Percentiles rank a stretch among this genome's conserved stretches.
phyloP scores from a whole-genome alignment of 805 yeast species.

The Osmozyma mogii region DNA sequence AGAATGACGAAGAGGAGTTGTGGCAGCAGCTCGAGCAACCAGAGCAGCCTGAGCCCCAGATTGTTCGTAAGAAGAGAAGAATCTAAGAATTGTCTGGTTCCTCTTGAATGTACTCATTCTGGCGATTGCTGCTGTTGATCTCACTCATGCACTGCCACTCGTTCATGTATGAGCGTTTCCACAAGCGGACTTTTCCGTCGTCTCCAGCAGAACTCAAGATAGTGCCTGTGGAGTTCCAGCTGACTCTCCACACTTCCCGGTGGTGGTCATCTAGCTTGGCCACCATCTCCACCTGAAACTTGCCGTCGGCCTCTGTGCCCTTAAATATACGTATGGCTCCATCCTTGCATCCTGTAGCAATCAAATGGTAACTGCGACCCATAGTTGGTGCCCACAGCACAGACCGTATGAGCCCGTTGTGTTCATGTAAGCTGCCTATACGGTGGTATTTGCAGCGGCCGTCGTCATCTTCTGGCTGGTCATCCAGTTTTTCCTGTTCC shows the following conservation, averaged over 20 bases:
- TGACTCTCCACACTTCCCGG: slow-evolving; percentile 92
- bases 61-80: slow-evolving; percentile 25
- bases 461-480: slow-evolving; percentile 1
- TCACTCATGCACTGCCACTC: slow-evolving; percentile 91
- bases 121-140: slow-evolving; percentile 18
- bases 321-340: slow-evolving; percentile 85
- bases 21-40: slow-evolving; percentile 31
- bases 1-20: slow-evolving; percentile 30
- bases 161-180: slow-evolving; percentile 83
- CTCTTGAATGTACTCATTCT: slow-evolving; percentile 6
- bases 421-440: slow-evolving; percentile 70
- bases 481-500: slow-evolving; percentile 1
- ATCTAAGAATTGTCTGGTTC: slow-evolving; percentile 9
- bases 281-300: slow-evolving; percentile 45
- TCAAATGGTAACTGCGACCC: slow-evolving; percentile 79
- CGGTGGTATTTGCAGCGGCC: slow-evolving; percentile 35
- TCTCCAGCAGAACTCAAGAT: slow-evolving; percentile 91
- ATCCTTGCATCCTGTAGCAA: slow-evolving; percentile 95
- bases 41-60: slow-evolving; percentile 15
- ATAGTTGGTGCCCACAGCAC: slow-evolving; percentile 96
- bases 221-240: slow-evolving; percentile 93
- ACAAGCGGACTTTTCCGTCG: slow-evolving; percentile 83
- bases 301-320: slow-evolving; percentile 39
- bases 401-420: slow-evolving; percentile 76
- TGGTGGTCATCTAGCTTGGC: slow-evolving; percentile 70